phyloP scores from a whole-genome alignment of 148 eudicot species.

The Rhododendron simsii region DNA sequence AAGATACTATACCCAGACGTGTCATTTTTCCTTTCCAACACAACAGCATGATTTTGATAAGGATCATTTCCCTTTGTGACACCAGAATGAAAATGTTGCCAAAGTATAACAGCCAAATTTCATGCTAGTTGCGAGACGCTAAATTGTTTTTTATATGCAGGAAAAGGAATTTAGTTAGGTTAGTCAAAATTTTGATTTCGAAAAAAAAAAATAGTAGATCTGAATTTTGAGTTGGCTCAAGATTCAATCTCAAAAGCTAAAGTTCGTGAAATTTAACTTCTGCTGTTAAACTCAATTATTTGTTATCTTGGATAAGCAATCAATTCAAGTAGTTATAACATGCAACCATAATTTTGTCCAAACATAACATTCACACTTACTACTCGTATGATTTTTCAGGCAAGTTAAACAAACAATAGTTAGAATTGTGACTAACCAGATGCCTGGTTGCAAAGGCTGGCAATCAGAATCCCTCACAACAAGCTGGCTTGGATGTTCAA shows the following conservation, averaged over 20 bases:
- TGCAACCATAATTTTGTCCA: not conserved
- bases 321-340: not conserved
- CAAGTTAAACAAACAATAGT: not conserved
- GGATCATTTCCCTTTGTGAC: not conserved
- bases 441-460: constrained; percentile 78
- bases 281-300: not conserved
- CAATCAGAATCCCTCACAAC: constrained; percentile 74
- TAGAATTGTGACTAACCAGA: constrained; percentile 49
- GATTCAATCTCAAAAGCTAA: not conserved
- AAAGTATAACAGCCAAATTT: not conserved
- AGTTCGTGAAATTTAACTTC: not conserved
- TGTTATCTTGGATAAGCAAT: not conserved
- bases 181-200: no score
- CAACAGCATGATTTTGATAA: not conserved
- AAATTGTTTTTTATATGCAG: not conserved
- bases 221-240: not conserved
- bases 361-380: not conserved
- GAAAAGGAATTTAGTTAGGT: not conserved
- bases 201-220: not conserved
- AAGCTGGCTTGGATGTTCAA: constrained; percentile 64
- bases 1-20: not conserved
- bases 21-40: not conserved
- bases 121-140: not conserved
- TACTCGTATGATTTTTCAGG: not conserved
- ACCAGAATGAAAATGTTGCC: not conserved